A percentile compares a stretch with the other conserved stretches of the same genome.
phyloP scores from a whole-genome alignment of 169 alveolate species.

The Babesia sp. region DNA sequence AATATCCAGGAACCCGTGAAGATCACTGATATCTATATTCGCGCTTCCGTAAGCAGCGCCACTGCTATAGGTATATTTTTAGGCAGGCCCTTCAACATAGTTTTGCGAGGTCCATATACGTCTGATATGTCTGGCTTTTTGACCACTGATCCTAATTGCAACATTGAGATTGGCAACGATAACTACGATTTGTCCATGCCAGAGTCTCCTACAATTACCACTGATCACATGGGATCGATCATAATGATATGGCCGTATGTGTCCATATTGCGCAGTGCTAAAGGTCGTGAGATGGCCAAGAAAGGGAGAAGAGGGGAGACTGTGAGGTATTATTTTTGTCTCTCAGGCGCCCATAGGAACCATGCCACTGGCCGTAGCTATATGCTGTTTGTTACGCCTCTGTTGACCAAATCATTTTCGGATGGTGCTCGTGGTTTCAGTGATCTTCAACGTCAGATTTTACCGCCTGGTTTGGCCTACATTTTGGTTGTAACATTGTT shows the following conservation, averaged over 20 bases:
- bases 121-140: conserved; percentile 5
- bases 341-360: neutral
- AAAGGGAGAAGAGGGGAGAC: neutral
- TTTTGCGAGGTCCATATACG: conserved; percentile 4
- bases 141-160: conserved; percentile 6
- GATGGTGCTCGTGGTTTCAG: conserved; percentile 7
- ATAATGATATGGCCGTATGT: conserved; percentile 26
- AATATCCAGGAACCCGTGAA: neutral
- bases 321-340: neutral
- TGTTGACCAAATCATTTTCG: neutral
- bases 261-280: conserved; percentile 7
- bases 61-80: neutral
- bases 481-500: conserved; percentile 5
- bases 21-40: neutral
- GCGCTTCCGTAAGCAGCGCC: neutral
- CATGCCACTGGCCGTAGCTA: neutral
- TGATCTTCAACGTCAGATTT: neutral
- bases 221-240: neutral
- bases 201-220: neutral
- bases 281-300: neutral
- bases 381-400: neutral
- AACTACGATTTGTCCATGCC: neutral
- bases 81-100: conserved; percentile 42
- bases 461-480: neutral
- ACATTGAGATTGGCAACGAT: neutral